Base-by-base conservation (phyloP, 2,329 filamentous ascomycete species). In the Aspergillus ibericus region DNA sequence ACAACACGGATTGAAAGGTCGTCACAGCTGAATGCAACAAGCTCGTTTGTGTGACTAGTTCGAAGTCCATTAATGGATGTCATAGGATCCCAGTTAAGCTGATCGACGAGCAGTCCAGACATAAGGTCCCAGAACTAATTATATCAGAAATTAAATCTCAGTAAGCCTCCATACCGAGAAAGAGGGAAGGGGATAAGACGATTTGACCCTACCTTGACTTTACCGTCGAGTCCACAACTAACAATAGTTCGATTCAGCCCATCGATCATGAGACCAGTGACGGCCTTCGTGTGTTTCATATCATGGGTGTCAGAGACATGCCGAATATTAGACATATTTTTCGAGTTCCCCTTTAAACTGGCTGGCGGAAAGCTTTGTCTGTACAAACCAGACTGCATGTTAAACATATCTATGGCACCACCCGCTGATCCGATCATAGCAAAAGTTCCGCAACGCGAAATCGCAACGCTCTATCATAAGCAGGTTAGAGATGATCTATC, bases 361-460 rank as follows among this genome's bases (percentile, higher is more conserved):
- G 67, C 85, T 8, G 91, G 87, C 0, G 95, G 95, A 74, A 96
- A 99, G 16, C 89, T 86, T 70, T 96, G 92, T 58, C 93, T 88
- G 74, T 96, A 91, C 18, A 88, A 81, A 46, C 95, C 95, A 46
- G 95, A 98, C 74, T 99, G 95, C 59, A 99, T 80, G 72, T 99
- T 99, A 83, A 90, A 98, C 89, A 96, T 93, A 73, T 97, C 92
- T 56, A 99, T 88, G 34, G 87, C 85, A 42, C 95, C 95, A 36
- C 84, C 87, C 29, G 86, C 86, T 1, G 93, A 97, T 1, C 95
- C 95, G 20, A 99, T 83, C 4, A 98, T 78, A 2, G 93, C 93
- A 79, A 99, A 99, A 1, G 91, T 97, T 57, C 95, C 95, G 69
- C 95, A 99, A 1, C 91, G 85, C 55, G 91, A 96, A 60, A 99